Evolutionary conservation across 2,329 filamentous ascomycete species (phyloP).

Genomic region (Cordyceps sp.): DNA sequence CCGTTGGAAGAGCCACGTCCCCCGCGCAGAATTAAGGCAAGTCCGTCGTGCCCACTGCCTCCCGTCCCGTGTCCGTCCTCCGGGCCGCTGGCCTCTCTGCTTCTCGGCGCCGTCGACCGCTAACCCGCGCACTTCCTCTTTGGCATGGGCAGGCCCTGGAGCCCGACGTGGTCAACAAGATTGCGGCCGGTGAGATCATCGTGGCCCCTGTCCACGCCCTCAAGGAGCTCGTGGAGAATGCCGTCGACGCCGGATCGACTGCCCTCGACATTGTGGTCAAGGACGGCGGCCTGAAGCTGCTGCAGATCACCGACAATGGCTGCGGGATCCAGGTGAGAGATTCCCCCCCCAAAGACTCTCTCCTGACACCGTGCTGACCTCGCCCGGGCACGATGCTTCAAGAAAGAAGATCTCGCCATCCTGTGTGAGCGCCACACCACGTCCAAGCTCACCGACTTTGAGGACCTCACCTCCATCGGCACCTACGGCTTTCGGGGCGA

Average conservation of each 20-base stretch:
- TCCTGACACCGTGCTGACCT: too few species aligned
- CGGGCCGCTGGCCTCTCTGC: too few species aligned
- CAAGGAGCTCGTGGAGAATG: slow-evolving; percentile 93
- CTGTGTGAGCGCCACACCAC: slow-evolving; percentile 94
- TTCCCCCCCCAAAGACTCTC: not conserved
- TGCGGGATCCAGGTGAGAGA: slow-evolving; percentile 71
- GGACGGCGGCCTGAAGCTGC: slow-evolving; percentile 82
- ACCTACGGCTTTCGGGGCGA: slow-evolving; percentile 98
- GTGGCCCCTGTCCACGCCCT: slow-evolving; percentile 90
- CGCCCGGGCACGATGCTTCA: not conserved
- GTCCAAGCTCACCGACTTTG: slow-evolving; percentile 85
- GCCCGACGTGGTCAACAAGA: slow-evolving; percentile 92
- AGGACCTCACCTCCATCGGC: slow-evolving; percentile 75
- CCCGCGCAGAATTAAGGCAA: slow-evolving; percentile 32
- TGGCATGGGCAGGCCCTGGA: slow-evolving; percentile 52
- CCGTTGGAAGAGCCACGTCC: slow-evolving; percentile 19
- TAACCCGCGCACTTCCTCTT: not conserved
- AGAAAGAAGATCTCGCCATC: slow-evolving; percentile 85
- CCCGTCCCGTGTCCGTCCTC: too few species aligned
- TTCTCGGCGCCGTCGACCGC: not conserved
- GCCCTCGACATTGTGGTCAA: slow-evolving; percentile 82
- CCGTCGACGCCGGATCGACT: slow-evolving; percentile 92
- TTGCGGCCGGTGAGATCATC: slow-evolving; percentile 95
- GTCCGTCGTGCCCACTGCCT: too few species aligned
- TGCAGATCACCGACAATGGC: slow-evolving; percentile 96